Evolutionary conservation across 2,329 filamentous ascomycete species (phyloP).

Genomic region (Ophiostoma sp.): DNA sequence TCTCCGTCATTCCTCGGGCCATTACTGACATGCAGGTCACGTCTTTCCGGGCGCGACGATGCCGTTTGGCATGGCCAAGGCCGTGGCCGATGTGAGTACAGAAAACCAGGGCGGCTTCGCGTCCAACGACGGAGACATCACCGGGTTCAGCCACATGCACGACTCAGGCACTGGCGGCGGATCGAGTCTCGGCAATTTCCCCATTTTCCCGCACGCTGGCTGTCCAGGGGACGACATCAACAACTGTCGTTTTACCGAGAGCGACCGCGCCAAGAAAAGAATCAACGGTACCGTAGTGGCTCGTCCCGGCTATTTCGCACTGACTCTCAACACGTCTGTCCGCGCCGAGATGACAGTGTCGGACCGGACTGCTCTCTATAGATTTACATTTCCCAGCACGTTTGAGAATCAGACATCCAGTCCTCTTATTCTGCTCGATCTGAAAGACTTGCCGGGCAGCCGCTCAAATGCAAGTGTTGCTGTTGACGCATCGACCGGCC

Average conservation of each 20-base stretch:
- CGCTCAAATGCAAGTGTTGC: conserved; percentile 45
- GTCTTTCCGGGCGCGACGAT: conserved; percentile 53
- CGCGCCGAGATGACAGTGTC: conserved; percentile 56
- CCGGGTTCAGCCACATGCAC: conserved; percentile 31
- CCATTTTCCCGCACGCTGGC: conserved; percentile 40
- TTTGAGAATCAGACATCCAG: not conserved
- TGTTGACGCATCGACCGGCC: conserved; percentile 46
- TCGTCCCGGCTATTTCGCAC: conserved; percentile 52
- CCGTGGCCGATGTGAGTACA: conserved; percentile 33
- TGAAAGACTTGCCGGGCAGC: conserved; percentile 55
- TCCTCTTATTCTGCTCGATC: conserved; percentile 46
- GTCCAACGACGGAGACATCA: conserved; percentile 38
- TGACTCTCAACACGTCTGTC: conserved; percentile 50
- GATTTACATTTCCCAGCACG: conserved; percentile 49
- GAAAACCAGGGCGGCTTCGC: conserved; percentile 35
- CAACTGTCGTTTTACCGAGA: conserved; percentile 50
- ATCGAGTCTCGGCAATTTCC: conserved; percentile 44
- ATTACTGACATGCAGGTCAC: conserved; percentile 42
- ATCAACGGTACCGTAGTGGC: conserved; percentile 43
- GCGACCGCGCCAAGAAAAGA: conserved; percentile 40
- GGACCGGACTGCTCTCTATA: conserved; percentile 57
- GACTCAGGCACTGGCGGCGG: conserved; percentile 42
- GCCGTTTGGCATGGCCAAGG: conserved; percentile 38
- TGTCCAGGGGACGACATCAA: conserved; percentile 41
- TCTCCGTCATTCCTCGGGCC: not conserved